Percentiles rank a stretch among this genome's conserved stretches.
Evolutionary conservation across 352 stramenopile species (phyloP).

Genomic region (Phytopythium helicoides): DNA sequence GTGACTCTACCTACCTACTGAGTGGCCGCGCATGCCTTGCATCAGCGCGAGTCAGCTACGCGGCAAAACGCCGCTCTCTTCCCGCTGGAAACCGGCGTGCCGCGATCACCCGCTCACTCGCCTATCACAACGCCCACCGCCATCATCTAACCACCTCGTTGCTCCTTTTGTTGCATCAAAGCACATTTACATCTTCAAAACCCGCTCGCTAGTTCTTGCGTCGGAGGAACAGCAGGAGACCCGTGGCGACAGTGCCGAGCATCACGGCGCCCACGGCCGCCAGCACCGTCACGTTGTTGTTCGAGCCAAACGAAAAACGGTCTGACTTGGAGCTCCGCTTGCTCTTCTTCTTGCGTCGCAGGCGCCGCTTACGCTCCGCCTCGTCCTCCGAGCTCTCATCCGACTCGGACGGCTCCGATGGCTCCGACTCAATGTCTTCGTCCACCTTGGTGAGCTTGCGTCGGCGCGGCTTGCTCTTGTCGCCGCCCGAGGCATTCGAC

Average conservation of each 20-base stretch:
- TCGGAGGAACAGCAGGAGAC: conserved; percentile 55
- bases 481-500: conserved; percentile 2
- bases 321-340: background rate
- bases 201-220: conserved; percentile 49
- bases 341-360: conserved; percentile 29
- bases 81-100: too few relatives aligned
- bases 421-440: conserved; percentile 51
- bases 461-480: conserved; percentile 25
- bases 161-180: conserved; percentile 2
- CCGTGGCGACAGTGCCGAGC: conserved; percentile 38
- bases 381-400: conserved; percentile 46
- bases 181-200: conserved; percentile 8
- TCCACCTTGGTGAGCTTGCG: conserved; percentile 81
- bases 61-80: too few relatives aligned
- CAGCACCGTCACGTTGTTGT: conserved; percentile 23
- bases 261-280: conserved; percentile 33
- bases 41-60: too few relatives aligned
- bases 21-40: too few relatives aligned
- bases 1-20: too few relatives aligned
- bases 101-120: too few relatives aligned
- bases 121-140: too few relatives aligned
- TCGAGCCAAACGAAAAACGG: conserved; percentile 11
- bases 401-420: conserved; percentile 23
- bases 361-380: conserved; percentile 30
- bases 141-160: background rate